Evolutionary conservation across 169 alveolate species (phyloP), one percentile per base, ranked within the genome.

Genomic region (Sarcocystis neurona): DNA sequence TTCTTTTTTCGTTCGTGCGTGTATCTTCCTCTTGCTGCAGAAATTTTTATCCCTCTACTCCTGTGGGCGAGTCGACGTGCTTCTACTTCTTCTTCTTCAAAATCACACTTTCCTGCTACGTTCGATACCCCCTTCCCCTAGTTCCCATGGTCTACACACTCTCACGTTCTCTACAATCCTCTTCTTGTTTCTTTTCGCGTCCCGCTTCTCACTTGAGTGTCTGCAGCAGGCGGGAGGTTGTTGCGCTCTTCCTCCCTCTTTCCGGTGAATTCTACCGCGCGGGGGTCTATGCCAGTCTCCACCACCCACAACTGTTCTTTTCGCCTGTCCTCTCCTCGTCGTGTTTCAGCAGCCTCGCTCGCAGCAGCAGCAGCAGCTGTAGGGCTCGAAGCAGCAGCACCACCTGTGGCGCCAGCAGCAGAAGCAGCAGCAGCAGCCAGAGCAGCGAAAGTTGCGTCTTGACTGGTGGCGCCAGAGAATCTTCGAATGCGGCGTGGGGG

Each of bases 361-460:
- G 66, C 34, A 8, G 18, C 78, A 18, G 43, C 78, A 66, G 8
- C 80, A 15, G 80, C 80, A 37, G 32, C 48, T 6, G 56, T 30
- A 72, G 4, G 44, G 80, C 39, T 5, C 75, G 75, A 68, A 58
- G 4, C 72, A 39, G 39, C 74, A 5, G 86, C 6, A 20, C 74
- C 66, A 53, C 43, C 50, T 37, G 23, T 43, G 53, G 53, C 50
- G 39, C 5, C 6, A 30, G 79, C 79, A 27, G 79, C 10, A 30
- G 44, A 5, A 18, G 47, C 1, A 39, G 32, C 53, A 39, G 80
- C 30, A 5, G 74, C 10, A 23, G 63, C n/a, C 77, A 44, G 32
- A 68, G 88, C 47, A 39, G 39, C 41, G 43, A 77, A 39, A 50
- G n/a, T 46, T 44, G 43, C 85, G n/a, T n/a, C n/a, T n/a, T n/a